Conservation (phyloP, 768 basidiomycete genomes). For the Russula lepida region DNA sequence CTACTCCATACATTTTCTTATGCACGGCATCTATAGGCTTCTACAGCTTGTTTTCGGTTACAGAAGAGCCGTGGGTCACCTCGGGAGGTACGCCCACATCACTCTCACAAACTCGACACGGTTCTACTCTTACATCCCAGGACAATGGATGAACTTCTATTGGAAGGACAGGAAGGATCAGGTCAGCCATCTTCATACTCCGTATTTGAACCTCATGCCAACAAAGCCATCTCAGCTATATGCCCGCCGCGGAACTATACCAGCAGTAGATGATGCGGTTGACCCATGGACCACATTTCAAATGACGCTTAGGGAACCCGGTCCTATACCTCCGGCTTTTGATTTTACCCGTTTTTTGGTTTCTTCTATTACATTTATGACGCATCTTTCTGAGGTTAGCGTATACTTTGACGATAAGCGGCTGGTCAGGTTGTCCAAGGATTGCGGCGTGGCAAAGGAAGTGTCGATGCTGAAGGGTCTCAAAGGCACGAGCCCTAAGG, state of each 20-base stretch:
- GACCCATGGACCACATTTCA: constrained; percentile 80
- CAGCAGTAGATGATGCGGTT: constrained; percentile 29
- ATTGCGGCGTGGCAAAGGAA: constrained; percentile 41
- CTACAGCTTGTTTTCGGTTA: constrained; percentile 76
- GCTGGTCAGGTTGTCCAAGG: constrained; percentile 59
- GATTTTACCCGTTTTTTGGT: constrained; percentile 86
- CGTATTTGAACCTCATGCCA: not conserved
- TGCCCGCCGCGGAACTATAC: constrained; percentile 67
- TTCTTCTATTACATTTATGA: constrained; percentile 92
- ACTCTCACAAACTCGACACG: constrained; percentile 16
- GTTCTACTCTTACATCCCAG: constrained; percentile 34
- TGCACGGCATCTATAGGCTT: constrained; percentile 38
- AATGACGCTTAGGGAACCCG: constrained; percentile 77
- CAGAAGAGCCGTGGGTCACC: constrained; percentile 75
- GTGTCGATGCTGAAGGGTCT: constrained; percentile 50
- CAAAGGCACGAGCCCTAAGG: constrained; percentile 45
- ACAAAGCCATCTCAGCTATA: constrained; percentile 48
- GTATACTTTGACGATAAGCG: constrained; percentile 78
- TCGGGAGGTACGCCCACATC: constrained; percentile 52
- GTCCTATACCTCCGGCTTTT: constrained; percentile 71
- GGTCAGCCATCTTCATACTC: constrained; percentile 30
- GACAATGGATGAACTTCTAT: constrained; percentile 91
- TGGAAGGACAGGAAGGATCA: constrained; percentile 94
- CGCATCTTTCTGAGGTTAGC: constrained; percentile 61
- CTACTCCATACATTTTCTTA: not conserved